Percentiles rank a stretch among this genome's conserved stretches.
Evolutionary conservation across 306 rosid species (phyloP).

Genomic region (Cucumis hystrix): DNA sequence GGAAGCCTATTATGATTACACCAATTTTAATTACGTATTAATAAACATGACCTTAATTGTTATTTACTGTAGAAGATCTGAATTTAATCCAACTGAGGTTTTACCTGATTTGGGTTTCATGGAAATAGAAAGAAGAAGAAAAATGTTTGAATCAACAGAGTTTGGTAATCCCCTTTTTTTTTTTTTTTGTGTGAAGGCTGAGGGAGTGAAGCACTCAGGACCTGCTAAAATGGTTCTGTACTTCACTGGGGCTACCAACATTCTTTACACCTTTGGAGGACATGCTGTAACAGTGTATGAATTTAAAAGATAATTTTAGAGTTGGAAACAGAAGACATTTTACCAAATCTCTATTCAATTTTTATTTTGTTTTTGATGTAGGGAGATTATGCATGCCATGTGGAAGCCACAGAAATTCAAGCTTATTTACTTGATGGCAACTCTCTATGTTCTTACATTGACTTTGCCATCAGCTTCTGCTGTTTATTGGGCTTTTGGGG

Average conservation of each 20-base stretch:
- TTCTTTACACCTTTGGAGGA: slow-evolving; percentile 96
- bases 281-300: slow-evolving; percentile 97
- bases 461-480: slow-evolving; percentile 92
- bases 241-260: slow-evolving; percentile 96
- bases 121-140: neutral
- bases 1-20: no score
- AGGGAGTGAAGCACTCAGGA: slow-evolving; percentile 93
- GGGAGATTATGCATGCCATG: slow-evolving; percentile 99
- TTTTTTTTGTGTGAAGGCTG: slow-evolving; percentile 28
- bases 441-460: slow-evolving; percentile 75
- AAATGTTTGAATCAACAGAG: neutral
- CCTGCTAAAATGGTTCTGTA: slow-evolving; percentile 82
- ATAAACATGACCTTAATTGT: neutral
- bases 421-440: slow-evolving; percentile 77
- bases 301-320: neutral
- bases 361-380: slow-evolving; percentile 5
- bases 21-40: no score
- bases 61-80: neutral
- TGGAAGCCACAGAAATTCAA: slow-evolving; percentile 99
- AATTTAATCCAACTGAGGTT: neutral
- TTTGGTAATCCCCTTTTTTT: neutral
- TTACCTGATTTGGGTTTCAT: neutral
- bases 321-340: neutral
- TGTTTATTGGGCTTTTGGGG: slow-evolving; percentile 97
- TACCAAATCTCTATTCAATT: neutral